Conservation (phyloP, 345 rosid genomes). For the Boechera retrofracta region DNA sequence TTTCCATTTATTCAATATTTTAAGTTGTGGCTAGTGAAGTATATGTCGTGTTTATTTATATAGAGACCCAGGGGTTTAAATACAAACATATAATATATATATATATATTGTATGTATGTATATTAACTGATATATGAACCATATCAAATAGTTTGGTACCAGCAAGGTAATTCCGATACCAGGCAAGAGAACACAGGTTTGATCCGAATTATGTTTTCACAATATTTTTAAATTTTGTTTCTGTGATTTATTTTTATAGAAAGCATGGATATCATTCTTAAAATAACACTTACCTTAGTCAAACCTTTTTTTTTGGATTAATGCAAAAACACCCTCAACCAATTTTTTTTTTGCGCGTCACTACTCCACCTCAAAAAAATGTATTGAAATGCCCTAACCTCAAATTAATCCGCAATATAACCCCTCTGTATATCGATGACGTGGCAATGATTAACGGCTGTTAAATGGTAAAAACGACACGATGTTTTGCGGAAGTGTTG, state of each 20-base stretch:
- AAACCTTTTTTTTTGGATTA: not conserved
- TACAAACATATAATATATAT: not conserved
- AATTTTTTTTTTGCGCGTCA: no score
- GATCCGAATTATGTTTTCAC: not conserved
- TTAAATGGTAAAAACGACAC: no score
- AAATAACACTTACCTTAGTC: not conserved
- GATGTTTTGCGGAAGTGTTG: no score
- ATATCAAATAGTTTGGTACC: conserved; percentile 34
- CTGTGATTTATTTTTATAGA: not conserved
- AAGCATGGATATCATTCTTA: conserved; percentile 11
- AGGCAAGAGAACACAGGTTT: conserved; percentile 22
- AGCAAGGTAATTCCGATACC: conserved; percentile 15
- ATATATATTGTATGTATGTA: not conserved
- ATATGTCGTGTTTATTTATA: conserved; percentile 28
- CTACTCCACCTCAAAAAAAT: no score
- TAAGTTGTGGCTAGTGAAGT: conserved; percentile 9
- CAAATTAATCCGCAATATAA: no score
- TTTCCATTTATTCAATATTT: conserved; percentile 8
- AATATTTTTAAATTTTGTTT: not conserved
- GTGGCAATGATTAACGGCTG: no score
- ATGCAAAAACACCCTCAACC: no score
- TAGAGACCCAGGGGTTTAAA: conserved; percentile 2
- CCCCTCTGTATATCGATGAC: no score
- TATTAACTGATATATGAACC: conserved; percentile 21
- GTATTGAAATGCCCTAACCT: no score